Evolutionary conservation across 345 rosid species (phyloP).

Genomic region (Syzygium grande): DNA sequence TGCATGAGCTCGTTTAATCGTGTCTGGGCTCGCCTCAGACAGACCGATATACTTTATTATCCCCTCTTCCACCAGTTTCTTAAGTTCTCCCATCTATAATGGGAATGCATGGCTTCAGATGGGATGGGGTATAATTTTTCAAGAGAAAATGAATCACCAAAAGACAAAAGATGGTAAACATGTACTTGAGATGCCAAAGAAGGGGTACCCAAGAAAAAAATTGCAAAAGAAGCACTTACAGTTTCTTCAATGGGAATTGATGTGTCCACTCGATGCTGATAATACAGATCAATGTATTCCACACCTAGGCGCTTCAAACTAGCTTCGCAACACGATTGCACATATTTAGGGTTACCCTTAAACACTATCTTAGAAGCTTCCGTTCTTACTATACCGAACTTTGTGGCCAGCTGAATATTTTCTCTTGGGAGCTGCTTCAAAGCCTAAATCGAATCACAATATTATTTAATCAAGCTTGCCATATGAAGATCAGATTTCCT

Average conservation of each 20-base stretch:
- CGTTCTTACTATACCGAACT: slow-evolving; percentile 29
- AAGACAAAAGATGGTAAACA: no score
- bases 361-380: slow-evolving; percentile 1
- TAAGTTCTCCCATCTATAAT: slow-evolving; percentile 46
- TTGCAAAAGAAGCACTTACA: slow-evolving; percentile 13
- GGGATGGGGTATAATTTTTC: background rate
- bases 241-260: slow-evolving; percentile 52
- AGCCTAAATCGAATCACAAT: slow-evolving; percentile 16
- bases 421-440: slow-evolving; percentile 52
- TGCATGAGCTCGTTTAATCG: slow-evolving; percentile 52
- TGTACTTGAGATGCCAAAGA: background rate
- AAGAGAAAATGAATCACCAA: background rate
- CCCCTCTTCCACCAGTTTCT: slow-evolving; percentile 55
- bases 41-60: slow-evolving; percentile 45
- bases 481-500: background rate
- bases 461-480: background rate
- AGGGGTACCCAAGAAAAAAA: background rate
- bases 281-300: slow-evolving; percentile 46
- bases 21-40: slow-evolving; percentile 48
- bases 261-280: slow-evolving; percentile 48
- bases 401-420: slow-evolving; percentile 52
- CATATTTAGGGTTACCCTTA: slow-evolving; percentile 45
- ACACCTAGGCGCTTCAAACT: slow-evolving; percentile 52
- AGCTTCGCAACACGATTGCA: slow-evolving; percentile 43
- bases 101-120: background rate